phyloP scores from a whole-genome alignment of 441 rosid species.

The Pelargonium myrrhifolium region DNA sequence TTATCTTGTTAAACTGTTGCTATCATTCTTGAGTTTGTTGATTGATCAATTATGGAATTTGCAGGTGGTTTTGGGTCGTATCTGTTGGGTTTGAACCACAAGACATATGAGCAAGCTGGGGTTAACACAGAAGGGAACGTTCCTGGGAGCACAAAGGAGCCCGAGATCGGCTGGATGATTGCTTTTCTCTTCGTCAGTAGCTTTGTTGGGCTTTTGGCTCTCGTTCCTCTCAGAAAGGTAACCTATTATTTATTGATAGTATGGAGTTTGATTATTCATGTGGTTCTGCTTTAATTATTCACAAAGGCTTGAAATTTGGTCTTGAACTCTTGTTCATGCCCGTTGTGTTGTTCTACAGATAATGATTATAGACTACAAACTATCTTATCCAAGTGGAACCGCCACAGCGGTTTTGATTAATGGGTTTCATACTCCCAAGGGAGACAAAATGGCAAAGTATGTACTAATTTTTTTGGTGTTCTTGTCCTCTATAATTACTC shows the following conservation, averaged over 20 bases:
- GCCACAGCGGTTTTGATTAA: constrained; percentile 91
- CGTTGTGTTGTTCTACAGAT: constrained; percentile 37
- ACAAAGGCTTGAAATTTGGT: not conserved
- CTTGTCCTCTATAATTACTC: too few species aligned
- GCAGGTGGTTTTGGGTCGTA: constrained; percentile 94
- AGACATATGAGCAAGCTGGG: constrained; percentile 60
- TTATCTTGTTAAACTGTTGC: not conserved
- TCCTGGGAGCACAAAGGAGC: constrained; percentile 62
- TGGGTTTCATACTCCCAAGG: constrained; percentile 84
- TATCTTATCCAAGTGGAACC: constrained; percentile 87
- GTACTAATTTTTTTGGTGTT: constrained; percentile 3
- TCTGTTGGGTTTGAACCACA: constrained; percentile 62
- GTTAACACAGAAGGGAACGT: constrained; percentile 52
- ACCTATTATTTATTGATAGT: too few species aligned
- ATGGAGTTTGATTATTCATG: not conserved
- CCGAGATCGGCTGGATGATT: constrained; percentile 84
- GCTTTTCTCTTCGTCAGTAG: constrained; percentile 62
- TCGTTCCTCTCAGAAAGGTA: constrained; percentile 92
- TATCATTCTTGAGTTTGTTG: not conserved
- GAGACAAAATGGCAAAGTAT: constrained; percentile 69
- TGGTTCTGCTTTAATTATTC: too few species aligned
- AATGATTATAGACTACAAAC: constrained; percentile 74
- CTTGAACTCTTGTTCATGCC: not conserved
- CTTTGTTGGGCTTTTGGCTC: constrained; percentile 74
- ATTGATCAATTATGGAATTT: constrained; percentile 3